These are phyloP conservation scores for Huntiella moniliformis DNA, from an alignment of 2,329 filamentous ascomycete genomes.

Conservation along the genomic window DNA sequence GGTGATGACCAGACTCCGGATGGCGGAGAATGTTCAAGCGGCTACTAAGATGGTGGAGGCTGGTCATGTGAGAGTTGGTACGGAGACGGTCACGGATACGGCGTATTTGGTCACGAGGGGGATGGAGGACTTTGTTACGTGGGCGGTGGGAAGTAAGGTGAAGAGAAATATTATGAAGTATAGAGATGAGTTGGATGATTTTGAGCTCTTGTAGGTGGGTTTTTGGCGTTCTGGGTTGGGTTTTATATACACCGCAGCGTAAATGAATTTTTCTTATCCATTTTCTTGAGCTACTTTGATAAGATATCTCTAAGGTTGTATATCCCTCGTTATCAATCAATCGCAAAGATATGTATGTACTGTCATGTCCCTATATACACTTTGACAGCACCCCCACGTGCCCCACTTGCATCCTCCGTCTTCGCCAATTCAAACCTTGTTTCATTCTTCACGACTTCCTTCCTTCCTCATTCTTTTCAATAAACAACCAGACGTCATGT, in stretches of 20 bases:
- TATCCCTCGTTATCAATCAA: too few species aligned
- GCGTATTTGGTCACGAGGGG: constrained; percentile 75
- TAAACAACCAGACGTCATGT: background rate
- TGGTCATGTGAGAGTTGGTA: constrained; percentile 80
- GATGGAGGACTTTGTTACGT: constrained; percentile 93
- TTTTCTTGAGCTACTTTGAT: background rate
- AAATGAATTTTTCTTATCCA: background rate
- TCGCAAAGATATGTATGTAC: too few species aligned
- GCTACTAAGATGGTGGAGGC: constrained; percentile 82
- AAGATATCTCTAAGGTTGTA: too few species aligned
- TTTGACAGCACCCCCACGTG: too few species aligned
- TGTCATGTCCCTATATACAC: background rate
- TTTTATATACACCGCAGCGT: background rate
- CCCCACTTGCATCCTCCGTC: too few species aligned
- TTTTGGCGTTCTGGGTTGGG: constrained; percentile 1
- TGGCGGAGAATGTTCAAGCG: constrained; percentile 80
- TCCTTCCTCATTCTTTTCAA: background rate
- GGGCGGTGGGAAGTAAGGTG: constrained; percentile 92
- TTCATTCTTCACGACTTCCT: background rate
- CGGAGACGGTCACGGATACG: constrained; percentile 75
- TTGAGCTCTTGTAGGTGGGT: constrained; percentile 56
- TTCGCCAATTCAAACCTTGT: background rate
- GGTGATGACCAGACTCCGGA: constrained; percentile 73
- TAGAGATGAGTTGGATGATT: constrained; percentile 86
- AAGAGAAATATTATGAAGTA: constrained; percentile 93